Base-by-base conservation (phyloP, 495 filamentous ascomycete species). In the Trichoderma orchidacearum region DNA sequence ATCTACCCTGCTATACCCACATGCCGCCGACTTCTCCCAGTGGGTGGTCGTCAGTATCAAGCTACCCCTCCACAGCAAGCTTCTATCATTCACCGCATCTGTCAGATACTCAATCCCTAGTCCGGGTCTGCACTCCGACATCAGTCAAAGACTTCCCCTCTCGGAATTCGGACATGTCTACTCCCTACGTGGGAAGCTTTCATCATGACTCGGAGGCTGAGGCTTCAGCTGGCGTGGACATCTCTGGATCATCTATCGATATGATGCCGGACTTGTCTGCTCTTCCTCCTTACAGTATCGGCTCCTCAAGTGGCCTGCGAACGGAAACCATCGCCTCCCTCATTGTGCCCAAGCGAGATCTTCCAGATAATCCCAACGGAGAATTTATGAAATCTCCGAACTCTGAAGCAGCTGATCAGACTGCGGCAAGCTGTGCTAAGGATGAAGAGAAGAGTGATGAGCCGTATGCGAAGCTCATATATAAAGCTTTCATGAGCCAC, bases 401-500 rank as follows among this genome's bases (percentile, higher is more conserved):
- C 3, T 23, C 41, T 17, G 11, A 23, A 3, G 36, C 36, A 12
- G 41, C 18, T 23, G 41, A 12, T 23, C 18, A 18, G 7, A n/a
- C 27, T 8, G 7, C 41, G 21, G n/a, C n/a, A n/a, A 41, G n/a
- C 36, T 17, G 36, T 41, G 36, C n/a, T 21, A 6, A 17, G n/a
- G 5, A 6, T 17, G 41, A 48, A 6, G 41, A 48, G 5, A 74
- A 72, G 48, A 54, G 60, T 5, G 77, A 80, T 9, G 74, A 78
- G 50, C 89, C 92, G 0, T 98, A 98, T 65, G 92, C 93, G 0
- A 72, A 85, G 59, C 77, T 96, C 12, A 90, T 98, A 57, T 86
- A 83, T 63, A 70, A 75, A 27, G 90, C 90, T 0, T 81, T 98
- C 51, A 78, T 81, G 69, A 78, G 78, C 51, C 76, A 75, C 0